Percentiles rank a stretch among this genome's conserved stretches.
Conservation (phyloP, 1,284 basidiomycete genomes). For the Pulchroboletus neoregius region DNA sequence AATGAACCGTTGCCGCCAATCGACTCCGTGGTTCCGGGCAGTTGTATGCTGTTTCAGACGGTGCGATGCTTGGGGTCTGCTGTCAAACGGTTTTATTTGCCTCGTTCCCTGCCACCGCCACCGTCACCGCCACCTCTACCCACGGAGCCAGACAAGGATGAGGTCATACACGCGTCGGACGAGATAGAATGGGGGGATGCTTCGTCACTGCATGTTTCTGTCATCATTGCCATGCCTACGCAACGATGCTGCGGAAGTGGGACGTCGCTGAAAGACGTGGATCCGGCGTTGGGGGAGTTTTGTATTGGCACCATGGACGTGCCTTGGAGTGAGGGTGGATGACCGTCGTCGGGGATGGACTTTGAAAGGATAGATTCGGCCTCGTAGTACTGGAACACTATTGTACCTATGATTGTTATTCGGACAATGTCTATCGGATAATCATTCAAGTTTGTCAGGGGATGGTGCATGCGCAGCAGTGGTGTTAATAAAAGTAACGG, state of each 20-base stretch:
- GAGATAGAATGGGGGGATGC: slow-evolving; percentile 11
- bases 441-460: no score
- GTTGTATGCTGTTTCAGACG: not conserved
- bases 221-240: slow-evolving; percentile 45
- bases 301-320: slow-evolving; percentile 28
- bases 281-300: slow-evolving; percentile 22
- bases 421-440: not conserved
- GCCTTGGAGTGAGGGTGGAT: slow-evolving; percentile 13
- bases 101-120: not conserved
- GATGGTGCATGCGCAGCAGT: no score
- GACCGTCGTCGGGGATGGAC: not conserved
- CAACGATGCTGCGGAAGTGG: slow-evolving; percentile 9
- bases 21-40: not conserved
- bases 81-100: slow-evolving; percentile 7
- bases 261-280: not conserved
- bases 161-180: not conserved
- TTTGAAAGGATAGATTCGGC: not conserved
- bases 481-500: no score
- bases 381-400: not conserved
- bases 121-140: not conserved
- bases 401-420: not conserved
- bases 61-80: not conserved
- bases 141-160: not conserved
- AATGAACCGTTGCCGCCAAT: not conserved
- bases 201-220: slow-evolving; percentile 35